phyloP scores from a whole-genome alignment of 345 rosid genomes.

The Cardamine chenopodiifolia region DNA sequence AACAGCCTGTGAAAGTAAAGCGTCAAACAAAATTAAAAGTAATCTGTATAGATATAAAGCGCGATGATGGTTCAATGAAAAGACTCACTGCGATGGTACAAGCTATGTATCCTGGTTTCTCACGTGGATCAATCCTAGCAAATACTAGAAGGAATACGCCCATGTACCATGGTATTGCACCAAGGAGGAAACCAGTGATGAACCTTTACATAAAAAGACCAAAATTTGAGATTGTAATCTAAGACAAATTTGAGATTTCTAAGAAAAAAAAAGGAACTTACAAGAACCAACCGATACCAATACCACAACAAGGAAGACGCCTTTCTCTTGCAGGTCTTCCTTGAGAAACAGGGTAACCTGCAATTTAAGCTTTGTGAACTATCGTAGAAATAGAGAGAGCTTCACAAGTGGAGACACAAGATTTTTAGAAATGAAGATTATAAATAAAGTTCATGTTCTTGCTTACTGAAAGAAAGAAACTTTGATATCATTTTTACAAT shows the following conservation, averaged over 20 bases:
- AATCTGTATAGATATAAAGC: not conserved
- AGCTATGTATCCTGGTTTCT: slow-evolving; percentile 87
- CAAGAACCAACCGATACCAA: slow-evolving; percentile 84
- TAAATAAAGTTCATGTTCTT: too few relatives aligned
- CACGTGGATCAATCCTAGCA: slow-evolving; percentile 59
- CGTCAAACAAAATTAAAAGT: not conserved
- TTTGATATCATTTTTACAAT: too few relatives aligned
- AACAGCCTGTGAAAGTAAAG: slow-evolving; percentile 24
- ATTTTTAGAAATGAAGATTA: too few relatives aligned
- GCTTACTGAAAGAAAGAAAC: too few relatives aligned
- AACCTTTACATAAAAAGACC: slow-evolving; percentile 49
- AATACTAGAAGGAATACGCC: slow-evolving; percentile 62
- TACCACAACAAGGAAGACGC: slow-evolving; percentile 79
- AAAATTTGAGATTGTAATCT: not conserved
- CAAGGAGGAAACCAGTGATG: slow-evolving; percentile 77
- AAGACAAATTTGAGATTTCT: not conserved
- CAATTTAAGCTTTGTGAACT: not conserved
- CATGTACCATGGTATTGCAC: slow-evolving; percentile 78
- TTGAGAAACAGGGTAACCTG: slow-evolving; percentile 77
- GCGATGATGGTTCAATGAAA: not conserved
- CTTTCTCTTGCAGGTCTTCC: slow-evolving; percentile 42
- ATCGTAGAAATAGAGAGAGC: too few relatives aligned
- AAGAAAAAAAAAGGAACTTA: slow-evolving; percentile 41
- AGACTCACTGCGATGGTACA: slow-evolving; percentile 72
- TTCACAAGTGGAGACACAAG: too few relatives aligned